Conservation (phyloP, 306 rosid genomes). For the Elaeagnus macrophylla region DNA sequence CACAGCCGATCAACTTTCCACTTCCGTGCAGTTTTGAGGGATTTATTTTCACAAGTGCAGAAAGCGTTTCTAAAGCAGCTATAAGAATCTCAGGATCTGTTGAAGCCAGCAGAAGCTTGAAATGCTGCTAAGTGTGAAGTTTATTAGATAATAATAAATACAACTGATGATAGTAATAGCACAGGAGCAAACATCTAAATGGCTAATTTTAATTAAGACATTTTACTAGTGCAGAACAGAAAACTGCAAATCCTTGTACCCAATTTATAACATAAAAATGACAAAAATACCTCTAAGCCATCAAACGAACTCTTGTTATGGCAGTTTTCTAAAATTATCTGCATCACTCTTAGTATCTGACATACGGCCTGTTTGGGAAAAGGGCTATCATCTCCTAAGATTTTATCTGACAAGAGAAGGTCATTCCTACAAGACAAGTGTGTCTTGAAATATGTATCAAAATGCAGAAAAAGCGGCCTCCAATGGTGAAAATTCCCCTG, state of each 20-base stretch:
- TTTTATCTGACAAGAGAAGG: conserved; percentile 66
- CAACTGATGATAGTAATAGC: neutral
- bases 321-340: conserved; percentile 79
- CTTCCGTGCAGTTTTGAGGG: conserved; percentile 91
- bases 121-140: conserved; percentile 51
- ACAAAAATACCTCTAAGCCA: conserved; percentile 76
- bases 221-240: too few species aligned
- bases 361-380: conserved; percentile 82
- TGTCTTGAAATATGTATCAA: conserved; percentile 92
- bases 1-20: conserved; percentile 89
- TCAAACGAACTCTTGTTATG: conserved; percentile 85
- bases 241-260: neutral
- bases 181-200: conserved; percentile 1
- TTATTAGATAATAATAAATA: neutral
- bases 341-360: conserved; percentile 92
- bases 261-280: conserved; percentile 9
- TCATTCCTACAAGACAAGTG: conserved; percentile 75
- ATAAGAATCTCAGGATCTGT: conserved; percentile 84
- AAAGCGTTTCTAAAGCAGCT: conserved; percentile 83
- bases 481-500: conserved; percentile 98
- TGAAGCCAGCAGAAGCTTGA: conserved; percentile 84
- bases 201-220: neutral
- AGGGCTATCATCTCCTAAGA: conserved; percentile 71
- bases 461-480: conserved; percentile 87
- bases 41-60: conserved; percentile 79